A percentile compares a stretch with the other conserved stretches of the same genome.
Conservation (phyloP, 371 early-diverging fungal species). For the Mucor indicus region DNA sequence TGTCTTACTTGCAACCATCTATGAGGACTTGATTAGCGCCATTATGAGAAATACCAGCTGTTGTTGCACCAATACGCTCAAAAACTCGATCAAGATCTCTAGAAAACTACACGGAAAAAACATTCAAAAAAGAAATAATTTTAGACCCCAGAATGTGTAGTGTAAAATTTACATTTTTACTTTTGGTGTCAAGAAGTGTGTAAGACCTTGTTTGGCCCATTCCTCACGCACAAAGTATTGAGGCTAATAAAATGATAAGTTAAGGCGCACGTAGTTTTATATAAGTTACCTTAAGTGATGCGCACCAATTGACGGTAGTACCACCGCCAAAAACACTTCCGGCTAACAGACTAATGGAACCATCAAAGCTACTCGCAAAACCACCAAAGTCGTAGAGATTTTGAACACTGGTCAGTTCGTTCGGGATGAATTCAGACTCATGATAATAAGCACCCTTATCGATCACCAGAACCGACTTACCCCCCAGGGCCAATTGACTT, state of each 20-base stretch:
- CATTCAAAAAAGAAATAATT: not conserved
- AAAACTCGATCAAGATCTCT: constrained; percentile 54
- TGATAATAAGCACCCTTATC: constrained; percentile 69
- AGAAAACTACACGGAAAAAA: constrained; percentile 16
- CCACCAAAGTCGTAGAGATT: constrained; percentile 55
- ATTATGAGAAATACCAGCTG: constrained; percentile 58
- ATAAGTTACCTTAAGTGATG: constrained; percentile 56
- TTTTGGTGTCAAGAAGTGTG: constrained; percentile 49
- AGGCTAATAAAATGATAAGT: constrained; percentile 18
- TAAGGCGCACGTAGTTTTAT: not conserved
- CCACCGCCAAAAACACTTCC: constrained; percentile 74
- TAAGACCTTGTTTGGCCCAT: constrained; percentile 67
- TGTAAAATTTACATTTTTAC: constrained; percentile 5
- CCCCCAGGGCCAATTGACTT: constrained; percentile 65
- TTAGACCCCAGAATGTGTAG: not conserved
- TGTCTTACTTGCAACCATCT: constrained; percentile 56
- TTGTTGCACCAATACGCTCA: constrained; percentile 56
- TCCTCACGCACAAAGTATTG: constrained; percentile 69
- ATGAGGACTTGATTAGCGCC: constrained; percentile 56
- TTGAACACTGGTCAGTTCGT: constrained; percentile 44
- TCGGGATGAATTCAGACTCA: constrained; percentile 48
- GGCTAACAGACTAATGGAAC: constrained; percentile 50
- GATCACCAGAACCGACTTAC: constrained; percentile 68
- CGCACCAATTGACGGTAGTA: constrained; percentile 67
- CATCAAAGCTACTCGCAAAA: constrained; percentile 38